Evolutionary conservation across 2,329 filamentous ascomycete genomes (phyloP), one percentile per base, ranked within the genome.

Genomic region (Trichoderma endophyticum): DNA sequence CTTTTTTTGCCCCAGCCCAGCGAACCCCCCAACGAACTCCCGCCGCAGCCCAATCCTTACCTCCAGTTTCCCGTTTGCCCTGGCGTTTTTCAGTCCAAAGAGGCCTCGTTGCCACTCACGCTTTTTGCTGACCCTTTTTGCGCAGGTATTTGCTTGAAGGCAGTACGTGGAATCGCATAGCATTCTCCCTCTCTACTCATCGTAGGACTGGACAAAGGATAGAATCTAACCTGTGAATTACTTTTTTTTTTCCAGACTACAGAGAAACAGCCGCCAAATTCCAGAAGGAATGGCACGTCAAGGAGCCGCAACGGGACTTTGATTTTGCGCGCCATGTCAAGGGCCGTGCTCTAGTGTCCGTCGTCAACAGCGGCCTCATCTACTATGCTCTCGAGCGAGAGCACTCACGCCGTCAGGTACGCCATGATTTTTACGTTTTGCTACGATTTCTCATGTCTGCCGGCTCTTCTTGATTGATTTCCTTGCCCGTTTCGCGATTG

Each of bases 281-380:
- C 76, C 89, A 91, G 78, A 90, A 91, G 79, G 89, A 91, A 83
- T 91, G 89, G 89, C 86, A 89, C 81, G 83, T 90, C 75, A 83
- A 85, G 77, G 84, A 88, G 80, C 89, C 89, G 76, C 88, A 91
- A 79, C 86, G 86, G 77, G 84, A 90, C 73, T 87, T 91, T 74
- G 84, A 86, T 73, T 91, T 91, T 81, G 89, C 89, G 79, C 87
- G 85, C 77, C 86, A 91, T 81, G 88, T 91, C 80, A 86, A 89
- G 80, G 87, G 85, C 76, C 88, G 90, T 82, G 88, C 89, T 76
- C 83, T 91, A 78, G 88, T 91, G 72, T 86, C 86, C 72, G 83
- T 90, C 74, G 81, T 91, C 75, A 90, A 91, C 81, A 88, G 88
- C 81, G 89, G 89, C 72, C 84, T 91, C 66, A 80, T 89, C 76